Percentiles rank a stretch among this genome's conserved stretches.
Evolutionary conservation across 129 eudicot genomes (phyloP).

Genomic region (Heracleum sosnowskyi): DNA sequence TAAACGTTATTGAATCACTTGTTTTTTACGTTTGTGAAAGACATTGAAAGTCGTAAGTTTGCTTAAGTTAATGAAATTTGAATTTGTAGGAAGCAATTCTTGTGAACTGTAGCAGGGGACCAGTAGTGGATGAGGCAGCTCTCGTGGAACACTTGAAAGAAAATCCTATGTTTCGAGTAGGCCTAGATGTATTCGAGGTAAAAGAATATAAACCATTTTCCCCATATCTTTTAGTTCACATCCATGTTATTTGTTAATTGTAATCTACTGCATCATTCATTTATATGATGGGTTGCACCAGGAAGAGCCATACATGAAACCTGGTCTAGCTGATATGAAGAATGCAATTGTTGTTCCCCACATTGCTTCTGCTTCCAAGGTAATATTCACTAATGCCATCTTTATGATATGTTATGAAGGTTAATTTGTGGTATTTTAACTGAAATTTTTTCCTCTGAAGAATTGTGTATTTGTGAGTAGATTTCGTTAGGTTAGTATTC

Average conservation of each 20-base stretch:
- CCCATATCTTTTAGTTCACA: neutral
- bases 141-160: constrained; percentile 85
- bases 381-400: constrained; percentile 8
- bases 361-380: constrained; percentile 99
- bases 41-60: neutral
- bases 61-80: constrained; percentile 10
- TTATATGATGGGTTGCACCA: constrained; percentile 1
- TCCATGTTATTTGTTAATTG: neutral
- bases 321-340: constrained; percentile 93
- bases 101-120: constrained; percentile 94
- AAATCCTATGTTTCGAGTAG: constrained; percentile 98
- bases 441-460: neutral
- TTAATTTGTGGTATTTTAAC: neutral
- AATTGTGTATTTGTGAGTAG: neutral
- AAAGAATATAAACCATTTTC: neutral
- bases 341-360: constrained; percentile 96
- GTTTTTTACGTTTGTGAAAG: neutral
- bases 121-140: constrained; percentile 92
- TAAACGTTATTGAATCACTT: constrained; percentile 9
- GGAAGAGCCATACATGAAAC: constrained; percentile 99
- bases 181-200: constrained; percentile 97
- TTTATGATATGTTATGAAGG: neutral
- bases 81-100: constrained; percentile 78
- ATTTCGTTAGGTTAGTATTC: neutral
- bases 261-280: neutral